These are phyloP conservation scores for Moricandia arvensis DNA, from an alignment of 345 rosid species.

Conservation along the genomic window DNA sequence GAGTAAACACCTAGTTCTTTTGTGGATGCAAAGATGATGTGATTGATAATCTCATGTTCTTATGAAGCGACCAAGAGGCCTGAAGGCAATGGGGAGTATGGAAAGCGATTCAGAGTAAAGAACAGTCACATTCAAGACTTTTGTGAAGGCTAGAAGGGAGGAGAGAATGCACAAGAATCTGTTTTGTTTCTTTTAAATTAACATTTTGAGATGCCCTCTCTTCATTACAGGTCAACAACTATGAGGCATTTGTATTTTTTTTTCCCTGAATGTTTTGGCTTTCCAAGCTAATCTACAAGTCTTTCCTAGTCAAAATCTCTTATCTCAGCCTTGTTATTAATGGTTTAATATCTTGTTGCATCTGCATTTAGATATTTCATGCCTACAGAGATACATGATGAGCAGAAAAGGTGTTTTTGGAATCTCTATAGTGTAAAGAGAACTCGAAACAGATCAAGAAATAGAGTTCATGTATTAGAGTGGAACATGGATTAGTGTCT, in stretches of 20 bases:
- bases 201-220: conserved; percentile 29
- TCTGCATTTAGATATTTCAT: not conserved
- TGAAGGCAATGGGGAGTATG: conserved; percentile 70
- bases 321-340: not conserved
- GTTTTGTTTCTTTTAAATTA: conserved; percentile 7
- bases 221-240: no score
- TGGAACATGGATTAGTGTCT: conserved; percentile 27
- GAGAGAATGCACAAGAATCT: conserved; percentile 2
- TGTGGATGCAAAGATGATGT: conserved; percentile 2
- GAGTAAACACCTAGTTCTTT: not conserved
- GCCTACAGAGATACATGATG: not conserved
- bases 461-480: conserved; percentile 23
- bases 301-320: not conserved
- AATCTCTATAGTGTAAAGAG: not conserved
- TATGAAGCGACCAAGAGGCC: conserved; percentile 56
- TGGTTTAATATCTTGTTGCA: not conserved
- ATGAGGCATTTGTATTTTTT: conserved; percentile 29
- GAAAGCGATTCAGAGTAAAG: conserved; percentile 55
- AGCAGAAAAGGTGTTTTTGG: conserved; percentile 2
- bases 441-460: not conserved
- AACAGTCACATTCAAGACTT: not conserved
- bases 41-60: not conserved
- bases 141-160: conserved; percentile 20
- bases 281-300: conserved; percentile 21
- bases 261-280: conserved; percentile 24